Base-by-base conservation (phyloP, 2,329 filamentous ascomycete genomes). In the Sporothrix protearum region DNA sequence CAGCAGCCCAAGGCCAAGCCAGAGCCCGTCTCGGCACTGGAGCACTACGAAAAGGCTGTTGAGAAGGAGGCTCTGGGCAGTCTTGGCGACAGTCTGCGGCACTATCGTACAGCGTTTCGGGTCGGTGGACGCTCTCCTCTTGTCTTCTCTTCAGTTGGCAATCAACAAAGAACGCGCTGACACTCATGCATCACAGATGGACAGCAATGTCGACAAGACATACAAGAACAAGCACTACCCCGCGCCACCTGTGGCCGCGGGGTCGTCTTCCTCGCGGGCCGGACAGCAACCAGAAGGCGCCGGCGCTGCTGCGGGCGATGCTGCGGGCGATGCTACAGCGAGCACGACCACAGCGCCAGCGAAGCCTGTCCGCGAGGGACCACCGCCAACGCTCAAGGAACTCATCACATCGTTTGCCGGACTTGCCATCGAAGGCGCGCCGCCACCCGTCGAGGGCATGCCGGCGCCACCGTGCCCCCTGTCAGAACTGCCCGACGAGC, bases 221-320 rank as follows among this genome's bases (percentile, higher is more conserved):
- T 99, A 97, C 83, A 92, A 92, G 77, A 91, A 93, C 77, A 98
- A 98, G 82, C 90, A 98, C 81, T 97, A 96, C 77, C 91, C 94
- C 1, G 84, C 88, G 51, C 86, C 87, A 10, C 81, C 83, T 74
- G 81, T 85, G 73, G 89, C 61, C 10, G 25, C 70, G 87, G 77
- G 39, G 7, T 81, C 82, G 8, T 74, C 3, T 74, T 75, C 39
- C 72, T 47, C 22, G 9, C 70, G 61, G 47, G 75, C 68, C 49
- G 74, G 55, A 33, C 74, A 22, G 33, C 75, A 63, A 49, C 74
- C 28, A 71, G 77, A 39, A 71, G 47, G 61, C 1, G 39, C n/a
- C 1, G 57, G 57, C 1, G 55, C 33, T 22, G 53, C 67, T 28
- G 36, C 59, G 3, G 47, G 16, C 19, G 47, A 51, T 51, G 47